Evolutionary conservation across 2,329 filamentous ascomycete species (phyloP), one percentile per base, ranked within the genome.

Genomic region (Monilinia aucupariae): DNA sequence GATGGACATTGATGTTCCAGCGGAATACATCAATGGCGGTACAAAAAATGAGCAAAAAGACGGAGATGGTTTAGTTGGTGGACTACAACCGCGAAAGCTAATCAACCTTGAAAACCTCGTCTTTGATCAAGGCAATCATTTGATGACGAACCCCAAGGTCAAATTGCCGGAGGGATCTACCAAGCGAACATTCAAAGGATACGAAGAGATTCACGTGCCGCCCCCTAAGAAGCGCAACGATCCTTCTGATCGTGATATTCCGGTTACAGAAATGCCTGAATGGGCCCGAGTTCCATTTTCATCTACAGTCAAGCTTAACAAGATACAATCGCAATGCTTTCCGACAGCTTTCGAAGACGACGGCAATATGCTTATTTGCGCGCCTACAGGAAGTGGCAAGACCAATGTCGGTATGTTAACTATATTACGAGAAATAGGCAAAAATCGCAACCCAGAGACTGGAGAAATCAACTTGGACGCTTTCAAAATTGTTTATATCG

Each of bases 141-240:
- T 99, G 50, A 99, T 97, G 93, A 97, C 94, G n/a, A 99, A 99
- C 71, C 90, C 92, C 8, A 97, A 92, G 73, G 94, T 99, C 53
- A 89, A 90, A 67, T 82, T 99, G 25, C 94, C 94, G 0, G 91
- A 96, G 74, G 94, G 94, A 13, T 96, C 94, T 2, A 97, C 91
- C 0, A 97, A 97, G 76, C 85, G 92, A 54, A 91, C 90, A 0
- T 97, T 97, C 78, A 99, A 99, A 76, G 94, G 94, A 41, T 99
- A 97, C 70, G 94, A 99, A 76, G 94, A 99, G 74, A 97, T 97
- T 64, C 94, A 99, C 74, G 92, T 99, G 4, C 94, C 94, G 9
- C 85, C 91, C 6, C 96, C 96, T 0, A 96, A 96, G 78, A 88
- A 91, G 70, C 91, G 89, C 66, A 87, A 83, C 68, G 91, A 96